Evolutionary conservation across 2,329 filamentous ascomycete species (phyloP), one percentile per base, ranked within the genome.

Genomic region (Grosmannia penicillata): DNA sequence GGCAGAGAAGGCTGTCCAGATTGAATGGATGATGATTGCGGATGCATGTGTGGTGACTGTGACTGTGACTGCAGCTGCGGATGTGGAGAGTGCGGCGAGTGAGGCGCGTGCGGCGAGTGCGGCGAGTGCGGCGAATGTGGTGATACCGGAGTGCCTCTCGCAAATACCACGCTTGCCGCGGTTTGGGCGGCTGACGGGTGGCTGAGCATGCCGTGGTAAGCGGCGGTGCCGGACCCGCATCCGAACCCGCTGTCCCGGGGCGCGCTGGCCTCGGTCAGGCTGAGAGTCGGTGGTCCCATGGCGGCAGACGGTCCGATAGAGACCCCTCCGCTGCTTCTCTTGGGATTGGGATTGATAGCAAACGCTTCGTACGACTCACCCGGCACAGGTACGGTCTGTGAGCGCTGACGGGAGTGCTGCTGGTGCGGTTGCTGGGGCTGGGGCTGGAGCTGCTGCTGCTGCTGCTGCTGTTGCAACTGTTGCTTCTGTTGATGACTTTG

Each of bases 81-180:
- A 9, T 38, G 35, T 2, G 26, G 39, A 2, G 34, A 31, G 18
- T 42, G 29, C 11, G 34, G 54, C n/a, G 56, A 44, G 6, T 58
- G 56, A 8, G 64, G 53, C 25, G 14, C 7, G 10, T 23, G 26
- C 8, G 36, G 36, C n/a, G 37, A 38, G 24, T 40, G 37, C 6
- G 30, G 54, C 14, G 55, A 43, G 6, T 58, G 56, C 8, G 65
- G 53, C 27, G 27, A 19, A 4, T n/a, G n/a, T n/a, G n/a, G n/a
- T n/a, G n/a, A n/a, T n/a, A n/a, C n/a, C n/a, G 27, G 10, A 8
- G 22, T 6, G n/a, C 13, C 14, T 22, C 58, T 56, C 8, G 80
- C 75, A 49, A 85, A 89, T 13, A 75, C 82, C 2, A 76, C 70
- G 53, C 80, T 86, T 13, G 82, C 78, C 5, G 78, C 82, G 11